These are phyloP conservation scores for Sherardia arvensis DNA, from an alignment of 257 asterid species.

Conservation along the genomic window DNA sequence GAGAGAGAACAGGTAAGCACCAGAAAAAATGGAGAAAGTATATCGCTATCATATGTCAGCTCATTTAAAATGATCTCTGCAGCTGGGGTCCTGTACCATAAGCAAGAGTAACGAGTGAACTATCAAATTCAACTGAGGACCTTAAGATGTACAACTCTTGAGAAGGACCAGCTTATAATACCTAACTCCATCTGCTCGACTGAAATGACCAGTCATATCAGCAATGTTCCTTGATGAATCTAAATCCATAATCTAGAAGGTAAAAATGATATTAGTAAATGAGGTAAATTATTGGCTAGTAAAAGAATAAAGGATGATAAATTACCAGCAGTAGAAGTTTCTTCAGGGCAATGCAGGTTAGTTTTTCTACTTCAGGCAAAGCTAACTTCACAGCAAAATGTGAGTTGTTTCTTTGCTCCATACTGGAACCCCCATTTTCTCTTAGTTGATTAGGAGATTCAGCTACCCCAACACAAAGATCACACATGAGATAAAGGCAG, in stretches of 20 bases:
- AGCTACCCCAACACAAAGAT: slow-evolving; percentile 23
- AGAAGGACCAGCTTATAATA: slow-evolving; percentile 13
- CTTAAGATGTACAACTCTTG: not conserved
- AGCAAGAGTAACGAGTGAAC: slow-evolving; percentile 11
- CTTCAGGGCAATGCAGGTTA: slow-evolving; percentile 45
- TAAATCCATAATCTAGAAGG: slow-evolving; percentile 64
- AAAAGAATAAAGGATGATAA: slow-evolving; percentile 16
- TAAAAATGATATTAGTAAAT: slow-evolving; percentile 12
- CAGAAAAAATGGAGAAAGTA: slow-evolving; percentile 63
- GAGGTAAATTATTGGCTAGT: slow-evolving; percentile 12
- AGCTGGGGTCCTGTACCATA: slow-evolving; percentile 60
- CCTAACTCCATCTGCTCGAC: slow-evolving; percentile 87
- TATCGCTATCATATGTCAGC: slow-evolving; percentile 45
- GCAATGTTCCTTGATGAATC: slow-evolving; percentile 61
- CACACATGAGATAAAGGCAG: slow-evolving; percentile 38
- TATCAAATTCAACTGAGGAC: not conserved
- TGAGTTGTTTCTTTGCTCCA: slow-evolving; percentile 19
- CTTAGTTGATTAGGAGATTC: slow-evolving; percentile 27
- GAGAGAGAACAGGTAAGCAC: slow-evolving; percentile 30
- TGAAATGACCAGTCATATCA: slow-evolving; percentile 47
- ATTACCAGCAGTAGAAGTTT: slow-evolving; percentile 57
- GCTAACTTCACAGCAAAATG: slow-evolving; percentile 38
- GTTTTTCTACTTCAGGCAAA: slow-evolving; percentile 50
- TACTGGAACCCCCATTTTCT: slow-evolving; percentile 19
- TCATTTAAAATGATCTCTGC: slow-evolving; percentile 75